Evolutionary conservation across 192 early-diverging fungal genomes (phyloP).

Genomic region (Pecoramyces ruminantium): DNA sequence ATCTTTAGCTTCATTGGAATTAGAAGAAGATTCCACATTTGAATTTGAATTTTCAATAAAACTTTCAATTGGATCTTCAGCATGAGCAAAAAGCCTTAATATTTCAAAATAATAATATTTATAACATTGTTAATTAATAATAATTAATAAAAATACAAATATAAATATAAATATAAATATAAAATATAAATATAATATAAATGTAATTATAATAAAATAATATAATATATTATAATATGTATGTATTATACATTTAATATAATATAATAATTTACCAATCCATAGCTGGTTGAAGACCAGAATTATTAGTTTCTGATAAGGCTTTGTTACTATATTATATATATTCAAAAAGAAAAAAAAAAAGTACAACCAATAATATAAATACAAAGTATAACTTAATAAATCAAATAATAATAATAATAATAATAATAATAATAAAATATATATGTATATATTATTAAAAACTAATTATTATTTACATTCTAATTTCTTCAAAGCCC

Average conservation of each 20-base stretch:
- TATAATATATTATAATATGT: no score
- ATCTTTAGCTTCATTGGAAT: conserved; percentile 1
- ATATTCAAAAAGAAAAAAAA: neutral
- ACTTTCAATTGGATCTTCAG: conserved; percentile 50
- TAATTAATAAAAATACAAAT: neutral
- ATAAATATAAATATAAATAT: neutral
- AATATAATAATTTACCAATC: conserved; percentile 57
- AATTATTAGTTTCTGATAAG: conserved; percentile 47
- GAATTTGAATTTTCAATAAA: conserved; percentile 15
- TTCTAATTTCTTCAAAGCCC: conserved; percentile 49
- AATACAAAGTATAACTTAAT: no score
- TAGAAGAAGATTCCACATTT: conserved; percentile 8
- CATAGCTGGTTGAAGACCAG: conserved; percentile 68
- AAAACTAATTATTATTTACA: conserved; percentile 23
- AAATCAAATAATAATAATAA: no score
- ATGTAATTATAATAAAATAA: no score
- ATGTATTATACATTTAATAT: no score
- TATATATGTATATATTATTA: neutral
- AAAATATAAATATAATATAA: neutral
- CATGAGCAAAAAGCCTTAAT: conserved; percentile 46
- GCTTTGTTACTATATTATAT: conserved; percentile 21
- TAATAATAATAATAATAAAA: neutral
- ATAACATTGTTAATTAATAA: neutral
- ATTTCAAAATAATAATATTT: no score
- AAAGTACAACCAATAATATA: neutral